Evolutionary conservation across 2,329 filamentous ascomycete species (phyloP).

Genomic region (Aspergillus novoparasiticus): DNA sequence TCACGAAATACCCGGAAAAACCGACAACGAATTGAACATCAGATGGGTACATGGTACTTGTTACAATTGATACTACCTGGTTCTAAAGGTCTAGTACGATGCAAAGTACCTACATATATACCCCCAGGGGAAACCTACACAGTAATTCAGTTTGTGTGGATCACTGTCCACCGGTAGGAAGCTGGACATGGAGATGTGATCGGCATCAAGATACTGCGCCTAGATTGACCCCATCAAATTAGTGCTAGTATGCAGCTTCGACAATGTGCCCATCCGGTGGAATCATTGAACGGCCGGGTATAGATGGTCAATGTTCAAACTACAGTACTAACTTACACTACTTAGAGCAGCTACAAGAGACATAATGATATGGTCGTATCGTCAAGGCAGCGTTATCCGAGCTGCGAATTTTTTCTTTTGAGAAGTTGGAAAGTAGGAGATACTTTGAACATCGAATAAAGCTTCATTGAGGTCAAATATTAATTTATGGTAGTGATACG

Average conservation of each 20-base stretch:
- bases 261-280: neutral
- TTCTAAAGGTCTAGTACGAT: neutral
- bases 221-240: neutral
- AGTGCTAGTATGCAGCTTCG: neutral
- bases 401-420: too few relatives aligned
- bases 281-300: neutral
- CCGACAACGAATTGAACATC: constrained; percentile 21
- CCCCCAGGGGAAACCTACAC: neutral
- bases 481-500: too few relatives aligned
- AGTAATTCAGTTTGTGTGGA: neutral
- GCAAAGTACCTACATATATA: neutral
- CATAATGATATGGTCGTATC: too few relatives aligned
- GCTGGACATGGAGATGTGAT: neutral
- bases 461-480: too few relatives aligned
- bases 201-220: neutral
- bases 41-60: neutral
- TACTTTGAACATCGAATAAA: too few relatives aligned
- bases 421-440: too few relatives aligned
- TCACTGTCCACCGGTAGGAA: neutral
- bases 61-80: neutral
- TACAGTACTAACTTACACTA: too few relatives aligned
- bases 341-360: neutral
- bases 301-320: too few relatives aligned
- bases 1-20: constrained; percentile 23
- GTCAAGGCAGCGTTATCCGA: too few relatives aligned